Percentiles rank a stretch among this genome's conserved stretches.
These are phyloP conservation scores for Singerocomus inundabilis DNA, from an alignment of 1,284 basidiomycete genomes.

Conservation along the genomic window DNA sequence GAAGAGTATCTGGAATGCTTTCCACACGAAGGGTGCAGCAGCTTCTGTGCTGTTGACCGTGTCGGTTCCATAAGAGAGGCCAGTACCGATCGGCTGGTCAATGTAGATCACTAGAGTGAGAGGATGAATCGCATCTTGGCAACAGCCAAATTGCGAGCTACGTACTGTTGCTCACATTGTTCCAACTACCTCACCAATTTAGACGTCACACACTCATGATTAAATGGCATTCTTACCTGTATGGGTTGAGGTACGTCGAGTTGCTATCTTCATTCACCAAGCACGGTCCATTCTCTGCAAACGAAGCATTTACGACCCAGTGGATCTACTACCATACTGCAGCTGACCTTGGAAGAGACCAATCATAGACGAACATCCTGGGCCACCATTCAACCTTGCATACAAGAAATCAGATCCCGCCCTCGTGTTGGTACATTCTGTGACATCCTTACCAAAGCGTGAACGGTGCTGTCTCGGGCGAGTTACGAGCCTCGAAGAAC, in stretches of 20 bases:
- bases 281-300: slow-evolving; percentile 32
- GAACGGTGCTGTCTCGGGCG: slow-evolving; percentile 61
- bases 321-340: background rate
- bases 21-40: slow-evolving; percentile 53
- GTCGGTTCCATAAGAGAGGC: slow-evolving; percentile 61
- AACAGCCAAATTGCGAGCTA: background rate
- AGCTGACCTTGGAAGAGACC: slow-evolving; percentile 42
- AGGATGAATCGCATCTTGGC: background rate
- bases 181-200: slow-evolving; percentile 52
- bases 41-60: slow-evolving; percentile 54
- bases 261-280: slow-evolving; percentile 25
- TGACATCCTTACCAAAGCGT: slow-evolving; percentile 52
- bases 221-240: slow-evolving; percentile 21
- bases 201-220: background rate
- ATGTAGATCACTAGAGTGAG: slow-evolving; percentile 63
- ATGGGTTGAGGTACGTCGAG: slow-evolving; percentile 31
- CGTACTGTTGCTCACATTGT: slow-evolving; percentile 63
- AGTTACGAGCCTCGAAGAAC: slow-evolving; percentile 65
- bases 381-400: slow-evolving; percentile 37
- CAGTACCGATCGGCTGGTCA: slow-evolving; percentile 72
- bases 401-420: slow-evolving; percentile 23
- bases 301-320: background rate
- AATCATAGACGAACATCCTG: slow-evolving; percentile 44
- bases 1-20: slow-evolving; percentile 66
- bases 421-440: background rate